A percentile compares a stretch with the other conserved stretches of the same genome.
Conservation (phyloP, 208 protist genomes). For the Acanthamoeba sp. region DNA sequence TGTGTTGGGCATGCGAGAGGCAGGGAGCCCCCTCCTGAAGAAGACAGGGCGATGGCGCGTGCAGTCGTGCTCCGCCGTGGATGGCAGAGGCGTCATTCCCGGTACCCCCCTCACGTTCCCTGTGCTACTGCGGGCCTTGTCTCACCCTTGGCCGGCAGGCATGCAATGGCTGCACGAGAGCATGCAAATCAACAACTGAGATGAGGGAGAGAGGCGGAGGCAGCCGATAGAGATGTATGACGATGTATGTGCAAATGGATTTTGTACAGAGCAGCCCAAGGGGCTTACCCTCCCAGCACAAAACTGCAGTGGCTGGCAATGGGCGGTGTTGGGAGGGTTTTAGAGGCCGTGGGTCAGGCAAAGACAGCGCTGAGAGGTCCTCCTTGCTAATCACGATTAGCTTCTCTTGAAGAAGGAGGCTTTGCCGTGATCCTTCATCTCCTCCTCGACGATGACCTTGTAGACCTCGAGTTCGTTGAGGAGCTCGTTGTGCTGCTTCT, state of each 20-base stretch:
- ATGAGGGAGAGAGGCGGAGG: no score
- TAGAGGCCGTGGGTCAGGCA: no score
- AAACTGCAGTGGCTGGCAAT: no score
- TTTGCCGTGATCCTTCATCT: slow-evolving; percentile 19
- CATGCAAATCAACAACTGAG: slow-evolving; percentile 60
- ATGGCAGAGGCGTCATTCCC: slow-evolving; percentile 58
- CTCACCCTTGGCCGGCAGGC: not conserved
- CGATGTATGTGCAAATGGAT: not conserved
- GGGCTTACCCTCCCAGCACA: no score
- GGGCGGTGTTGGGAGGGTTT: no score
- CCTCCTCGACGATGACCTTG: not conserved
- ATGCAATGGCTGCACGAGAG: slow-evolving; percentile 63
- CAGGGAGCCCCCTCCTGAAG: not conserved
- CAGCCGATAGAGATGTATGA: not conserved
- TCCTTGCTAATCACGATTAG: no score
- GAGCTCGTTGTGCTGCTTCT: not conserved
- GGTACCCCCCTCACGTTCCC: not conserved
- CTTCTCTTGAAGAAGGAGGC: not conserved
- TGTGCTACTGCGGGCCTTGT: not conserved
- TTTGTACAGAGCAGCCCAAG: not conserved
- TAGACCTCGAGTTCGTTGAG: not conserved
- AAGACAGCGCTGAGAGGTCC: no score
- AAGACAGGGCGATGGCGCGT: slow-evolving; percentile 14
- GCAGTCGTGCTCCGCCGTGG: slow-evolving; percentile 56
- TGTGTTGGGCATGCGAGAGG: slow-evolving; percentile 23